Evolutionary conservation across 2,329 filamentous ascomycete species (phyloP).

Genomic region (Apiospora sp.): DNA sequence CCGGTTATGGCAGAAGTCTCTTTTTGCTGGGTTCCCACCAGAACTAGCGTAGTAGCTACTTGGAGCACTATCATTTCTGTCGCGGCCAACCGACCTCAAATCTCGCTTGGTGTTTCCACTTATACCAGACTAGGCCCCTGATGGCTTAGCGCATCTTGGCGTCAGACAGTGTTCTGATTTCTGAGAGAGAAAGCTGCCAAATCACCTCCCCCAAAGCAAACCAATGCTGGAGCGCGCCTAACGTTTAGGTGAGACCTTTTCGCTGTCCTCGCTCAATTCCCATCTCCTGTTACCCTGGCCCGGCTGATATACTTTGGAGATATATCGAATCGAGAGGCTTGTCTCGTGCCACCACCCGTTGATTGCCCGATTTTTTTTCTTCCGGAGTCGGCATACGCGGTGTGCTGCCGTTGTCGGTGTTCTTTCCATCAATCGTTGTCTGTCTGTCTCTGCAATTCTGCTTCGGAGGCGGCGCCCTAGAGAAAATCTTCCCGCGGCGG

Average conservation of each 20-base stretch:
- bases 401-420: slow-evolving; percentile 22
- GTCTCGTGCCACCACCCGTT: slow-evolving; percentile 38
- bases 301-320: slow-evolving; percentile 31
- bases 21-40: not conserved
- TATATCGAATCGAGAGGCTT: slow-evolving; percentile 35
- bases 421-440: slow-evolving; percentile 19
- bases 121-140: not conserved
- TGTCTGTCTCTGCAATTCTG: slow-evolving; percentile 1
- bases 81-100: not conserved
- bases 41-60: not conserved
- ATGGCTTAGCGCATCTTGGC: not conserved
- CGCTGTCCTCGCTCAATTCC: slow-evolving; percentile 30
- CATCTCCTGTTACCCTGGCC: slow-evolving; percentile 29
- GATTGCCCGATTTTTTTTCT: slow-evolving; percentile 24
- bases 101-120: slow-evolving; percentile 24
- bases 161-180: slow-evolving; percentile 18
- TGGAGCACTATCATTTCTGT: not conserved
- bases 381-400: slow-evolving; percentile 32
- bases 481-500: slow-evolving; percentile 23
- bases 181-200: slow-evolving; percentile 25
- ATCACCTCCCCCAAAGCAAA: slow-evolving; percentile 25
- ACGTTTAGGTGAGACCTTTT: slow-evolving; percentile 39
- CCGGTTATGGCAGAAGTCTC: slow-evolving; percentile 12
- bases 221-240: slow-evolving; percentile 34
- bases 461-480: slow-evolving; percentile 20